phyloP scores from a whole-genome alignment of 2,329 filamentous ascomycete genomes.

The Pseudovirgaria hyperparasitica region DNA sequence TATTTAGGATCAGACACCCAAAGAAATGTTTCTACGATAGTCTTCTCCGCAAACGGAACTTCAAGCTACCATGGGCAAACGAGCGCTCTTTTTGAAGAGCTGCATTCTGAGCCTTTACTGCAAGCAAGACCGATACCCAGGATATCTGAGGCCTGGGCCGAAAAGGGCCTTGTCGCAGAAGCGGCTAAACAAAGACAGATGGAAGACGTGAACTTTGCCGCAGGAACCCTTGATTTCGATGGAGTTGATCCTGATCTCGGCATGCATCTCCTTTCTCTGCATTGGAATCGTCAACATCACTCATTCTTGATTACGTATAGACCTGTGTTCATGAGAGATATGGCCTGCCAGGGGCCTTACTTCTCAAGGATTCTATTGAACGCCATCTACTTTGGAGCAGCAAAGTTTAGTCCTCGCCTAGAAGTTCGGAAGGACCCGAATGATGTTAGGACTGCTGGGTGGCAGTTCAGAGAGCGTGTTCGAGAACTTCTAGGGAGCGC shows the following conservation, averaged over 20 bases:
- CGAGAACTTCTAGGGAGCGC: conserved; percentile 33
- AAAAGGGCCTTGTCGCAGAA: conserved; percentile 35
- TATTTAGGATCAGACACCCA: too few relatives aligned
- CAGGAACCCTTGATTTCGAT: conserved; percentile 41
- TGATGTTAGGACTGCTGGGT: conserved; percentile 37
- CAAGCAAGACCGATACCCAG: conserved; percentile 9
- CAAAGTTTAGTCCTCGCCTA: conserved; percentile 34
- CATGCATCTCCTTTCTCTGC: conserved; percentile 37
- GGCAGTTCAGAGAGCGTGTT: conserved; percentile 34
- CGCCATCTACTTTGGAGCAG: conserved; percentile 36
- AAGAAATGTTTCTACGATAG: conserved; percentile 23
- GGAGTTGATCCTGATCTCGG: conserved; percentile 40
- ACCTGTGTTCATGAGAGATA: conserved; percentile 28
- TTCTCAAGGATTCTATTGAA: conserved; percentile 45
- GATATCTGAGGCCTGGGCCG: conserved; percentile 27
- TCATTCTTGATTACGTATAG: conserved; percentile 38
- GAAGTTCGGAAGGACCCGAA: conserved; percentile 33
- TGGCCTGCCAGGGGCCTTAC: conserved; percentile 42
- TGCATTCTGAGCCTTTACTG: conserved; percentile 10
- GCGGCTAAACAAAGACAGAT: conserved; percentile 37
- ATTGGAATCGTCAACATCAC: conserved; percentile 43
- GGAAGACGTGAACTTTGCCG: conserved; percentile 34
- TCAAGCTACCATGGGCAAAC: conserved; percentile 39
- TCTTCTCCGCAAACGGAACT: conserved; percentile 29
- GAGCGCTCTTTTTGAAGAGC: conserved; percentile 36